Evolutionary conservation across 495 filamentous ascomycete genomes (phyloP).

Genomic region (Astrothelium subdiscretum): DNA sequence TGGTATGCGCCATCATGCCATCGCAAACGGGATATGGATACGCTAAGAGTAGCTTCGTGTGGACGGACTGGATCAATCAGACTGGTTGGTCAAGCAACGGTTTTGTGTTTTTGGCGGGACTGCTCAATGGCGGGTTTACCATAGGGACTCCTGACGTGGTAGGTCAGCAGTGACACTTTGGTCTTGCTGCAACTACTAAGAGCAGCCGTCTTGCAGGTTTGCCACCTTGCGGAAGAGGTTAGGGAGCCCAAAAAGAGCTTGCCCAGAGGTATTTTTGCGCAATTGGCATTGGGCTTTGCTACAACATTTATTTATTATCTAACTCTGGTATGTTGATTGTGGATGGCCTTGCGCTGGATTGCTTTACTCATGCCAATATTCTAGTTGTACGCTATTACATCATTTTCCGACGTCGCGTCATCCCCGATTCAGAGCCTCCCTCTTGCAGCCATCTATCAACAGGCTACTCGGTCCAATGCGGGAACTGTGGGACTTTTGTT

Average conservation of each 20-base stretch:
- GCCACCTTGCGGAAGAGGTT: conserved; percentile 74
- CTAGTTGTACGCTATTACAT: conserved; percentile 62
- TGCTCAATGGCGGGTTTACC: conserved; percentile 75
- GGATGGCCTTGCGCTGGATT: conserved; percentile 39
- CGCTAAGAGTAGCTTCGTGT: conserved; percentile 23
- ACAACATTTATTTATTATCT: conserved; percentile 7
- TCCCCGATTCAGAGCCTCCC: conserved; percentile 52
- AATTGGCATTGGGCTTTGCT: conserved; percentile 12
- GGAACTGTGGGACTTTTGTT: conserved; percentile 55
- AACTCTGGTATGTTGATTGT: conserved; percentile 14
- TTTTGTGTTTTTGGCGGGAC: conserved; percentile 66
- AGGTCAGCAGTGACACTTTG: conserved; percentile 3
- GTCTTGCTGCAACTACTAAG: too few relatives aligned
- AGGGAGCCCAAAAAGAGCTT: conserved; percentile 50
- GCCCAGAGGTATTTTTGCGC: conserved; percentile 36
- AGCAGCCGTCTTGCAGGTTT: conserved; percentile 29
- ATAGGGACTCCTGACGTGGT: conserved; percentile 55
- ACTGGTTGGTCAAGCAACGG: conserved; percentile 58
- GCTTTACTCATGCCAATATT: conserved; percentile 63
- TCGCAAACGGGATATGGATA: conserved; percentile 24
- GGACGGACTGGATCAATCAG: conserved; percentile 38
- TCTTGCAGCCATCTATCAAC: conserved; percentile 63
- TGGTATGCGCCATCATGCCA: conserved; percentile 68
- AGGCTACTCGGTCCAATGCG: conserved; percentile 54
- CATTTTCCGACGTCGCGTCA: conserved; percentile 42